Base-by-base conservation (phyloP, 2,329 filamentous ascomycete genomes). In the Monilinia vaccinii-corymbosi region DNA sequence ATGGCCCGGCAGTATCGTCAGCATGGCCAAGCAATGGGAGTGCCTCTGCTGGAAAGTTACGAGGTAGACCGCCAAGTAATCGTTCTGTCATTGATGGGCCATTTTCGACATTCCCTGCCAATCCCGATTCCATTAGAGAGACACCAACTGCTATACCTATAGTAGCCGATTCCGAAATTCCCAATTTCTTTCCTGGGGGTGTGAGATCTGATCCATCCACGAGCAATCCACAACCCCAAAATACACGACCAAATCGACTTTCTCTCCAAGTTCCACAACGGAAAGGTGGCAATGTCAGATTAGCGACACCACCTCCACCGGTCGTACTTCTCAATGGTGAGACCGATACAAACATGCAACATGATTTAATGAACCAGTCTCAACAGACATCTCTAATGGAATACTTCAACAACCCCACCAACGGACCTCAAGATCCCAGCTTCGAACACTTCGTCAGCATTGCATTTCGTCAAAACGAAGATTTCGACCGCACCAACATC, bases 1-100 rank as follows among this genome's bases (percentile, higher is more conserved):
- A 95, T 71, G 91, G 91, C 0, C 88, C 91, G 0, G 91, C 89
- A 8, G 90, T 96, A 0, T 96, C 91, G 0, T 96, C 91, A 11
- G 92, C 92, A 0, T 97, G 92, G 92, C 84, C 87, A 59, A 84
- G 84, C 64, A 83, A 81, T 61, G 82, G 82, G 13, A 77, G 79
- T 18, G 78, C 84, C 14, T 76, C 82, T 1, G 82, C 79, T 5
- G 86, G 87, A 2, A 95, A 92, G 71, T 79, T 88, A 16, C 79
- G 91, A 65, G 91, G 92, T 8, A 79, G 92, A 61, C 92, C 92
- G 46, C 89, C 90, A 0, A 88, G 85, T 60, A 89, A 87, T 67
- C 81, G 84, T 31, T 81, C 79, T n/a, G 78, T 80, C 0, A 78
- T 82, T 16, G 84, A 89, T 64, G 84, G 84, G 0, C 84, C 87